Conservation (phyloP, 345 rosid genomes). For the Litchi chinensis region DNA sequence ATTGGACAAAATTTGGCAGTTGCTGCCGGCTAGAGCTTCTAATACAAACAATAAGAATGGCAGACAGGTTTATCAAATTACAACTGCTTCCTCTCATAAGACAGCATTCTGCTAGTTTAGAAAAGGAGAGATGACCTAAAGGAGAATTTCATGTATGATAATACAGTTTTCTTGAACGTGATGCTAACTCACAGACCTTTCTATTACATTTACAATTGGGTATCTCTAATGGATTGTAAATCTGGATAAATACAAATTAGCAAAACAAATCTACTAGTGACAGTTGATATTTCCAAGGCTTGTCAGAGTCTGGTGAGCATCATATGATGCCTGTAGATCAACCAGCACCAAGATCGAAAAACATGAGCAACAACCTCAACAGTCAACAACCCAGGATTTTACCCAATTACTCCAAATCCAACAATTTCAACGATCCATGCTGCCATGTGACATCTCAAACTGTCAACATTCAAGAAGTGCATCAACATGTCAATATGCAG, state of each 20-base stretch:
- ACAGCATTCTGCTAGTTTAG: too few relatives aligned
- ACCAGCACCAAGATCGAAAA: background rate
- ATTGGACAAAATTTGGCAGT: background rate
- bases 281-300: background rate
- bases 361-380: background rate
- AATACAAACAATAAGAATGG: background rate
- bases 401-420: background rate
- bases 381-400: background rate
- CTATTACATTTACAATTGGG: background rate
- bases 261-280: background rate
- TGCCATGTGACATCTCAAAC: background rate
- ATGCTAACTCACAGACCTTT: background rate
- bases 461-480: background rate
- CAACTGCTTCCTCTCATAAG: background rate
- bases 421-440: background rate
- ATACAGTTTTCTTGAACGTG: background rate
- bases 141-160: background rate
- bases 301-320: background rate
- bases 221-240: background rate
- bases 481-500: background rate
- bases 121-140: too few relatives aligned
- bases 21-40: background rate
- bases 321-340: background rate
- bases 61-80: background rate
- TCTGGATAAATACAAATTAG: background rate